Base-by-base conservation (phyloP, 805 yeast species). In the Saccharomycopsis olivae region DNA sequence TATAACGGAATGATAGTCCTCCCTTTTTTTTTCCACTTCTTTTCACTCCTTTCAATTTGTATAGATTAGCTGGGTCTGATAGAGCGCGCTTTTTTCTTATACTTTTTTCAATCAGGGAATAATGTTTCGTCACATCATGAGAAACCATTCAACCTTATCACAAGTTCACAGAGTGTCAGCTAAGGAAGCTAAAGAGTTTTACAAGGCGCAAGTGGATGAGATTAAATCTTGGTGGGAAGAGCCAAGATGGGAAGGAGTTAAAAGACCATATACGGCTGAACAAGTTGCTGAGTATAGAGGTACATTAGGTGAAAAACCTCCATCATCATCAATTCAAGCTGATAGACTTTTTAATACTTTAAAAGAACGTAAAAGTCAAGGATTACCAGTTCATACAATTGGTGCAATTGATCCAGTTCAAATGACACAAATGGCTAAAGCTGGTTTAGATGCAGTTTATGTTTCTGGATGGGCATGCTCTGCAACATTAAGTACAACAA, bases 361-460 rank as follows among this genome's bases (percentile, higher is more conserved):
- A 15, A 54, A 65, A 13, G 55, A 57, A 33, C 60, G 71, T 15
- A 63, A 65, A 36, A 48, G 54, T 13, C 59, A 65, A 21, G 56
- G 59, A 13, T 51, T 54, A 25, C 80, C 83, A 0, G 65, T 72
- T 20, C 71, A 70, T 49, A 74, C 80, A 0, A 53, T 75, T 38
- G 83, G 84, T 1, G 68, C 73, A 2, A 68, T 72, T 27, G 84
- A 76, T 47, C 81, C 83, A 3, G 71, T 71, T 5, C 78, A 75
- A 44, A 69, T 75, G 66, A 54, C 78, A 4, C 81, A 76, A 50
- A 60, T 68, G 45, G 69, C 74, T 2, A 59, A 58, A 39, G n/a
- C n/a, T n/a, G 66, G 70, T 45, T 73, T 73, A 50, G 73, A 69
- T 50, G 71, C 64, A 16, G 62, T 66, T 5, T 78, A 69, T 52